Evolutionary conservation across 495 filamentous ascomycete species (phyloP).

Genomic region (Aspergillus panamensis): DNA sequence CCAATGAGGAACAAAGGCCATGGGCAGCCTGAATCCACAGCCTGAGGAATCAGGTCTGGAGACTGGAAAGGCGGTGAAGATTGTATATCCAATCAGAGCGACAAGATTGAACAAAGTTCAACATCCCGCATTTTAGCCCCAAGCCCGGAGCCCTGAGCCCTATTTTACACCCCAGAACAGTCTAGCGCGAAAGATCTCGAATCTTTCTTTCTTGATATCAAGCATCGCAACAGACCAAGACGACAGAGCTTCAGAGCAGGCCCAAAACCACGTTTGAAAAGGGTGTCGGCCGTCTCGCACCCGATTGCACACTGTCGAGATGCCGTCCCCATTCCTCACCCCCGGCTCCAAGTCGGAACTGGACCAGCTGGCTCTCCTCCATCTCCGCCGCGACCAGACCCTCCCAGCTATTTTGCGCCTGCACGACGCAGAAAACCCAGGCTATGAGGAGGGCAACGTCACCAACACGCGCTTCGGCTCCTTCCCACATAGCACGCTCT

Average conservation of each 20-base stretch:
- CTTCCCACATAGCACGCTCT: conserved; percentile 85
- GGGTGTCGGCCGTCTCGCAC: not conserved
- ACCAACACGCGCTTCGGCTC: conserved; percentile 93
- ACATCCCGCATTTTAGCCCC: conserved; percentile 18
- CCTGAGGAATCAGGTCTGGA: not conserved
- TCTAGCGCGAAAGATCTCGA: conserved; percentile 20
- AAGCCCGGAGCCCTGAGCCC: conserved; percentile 36
- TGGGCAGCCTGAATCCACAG: not conserved
- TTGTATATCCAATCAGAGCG: conserved; percentile 16
- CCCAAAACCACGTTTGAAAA: conserved; percentile 6
- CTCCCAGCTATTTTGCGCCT: conserved; percentile 67
- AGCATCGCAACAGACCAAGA: conserved; percentile 15
- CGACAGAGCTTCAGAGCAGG: conserved; percentile 5
- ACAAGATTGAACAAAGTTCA: not conserved
- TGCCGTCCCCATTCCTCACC: conserved; percentile 68
- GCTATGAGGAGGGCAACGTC: conserved; percentile 77
- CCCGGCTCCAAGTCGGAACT: conserved; percentile 54
- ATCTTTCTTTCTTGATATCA: conserved; percentile 4
- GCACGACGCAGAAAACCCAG: conserved; percentile 56
- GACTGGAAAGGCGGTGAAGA: not conserved
- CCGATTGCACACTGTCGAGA: conserved; percentile 15
- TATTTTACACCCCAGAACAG: conserved; percentile 21
- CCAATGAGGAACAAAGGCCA: not conserved
- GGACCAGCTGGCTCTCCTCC: conserved; percentile 68
- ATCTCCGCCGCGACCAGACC: conserved; percentile 78